Conservation (phyloP, 495 filamentous ascomycete species). For the Terfezia boudieri region DNA sequence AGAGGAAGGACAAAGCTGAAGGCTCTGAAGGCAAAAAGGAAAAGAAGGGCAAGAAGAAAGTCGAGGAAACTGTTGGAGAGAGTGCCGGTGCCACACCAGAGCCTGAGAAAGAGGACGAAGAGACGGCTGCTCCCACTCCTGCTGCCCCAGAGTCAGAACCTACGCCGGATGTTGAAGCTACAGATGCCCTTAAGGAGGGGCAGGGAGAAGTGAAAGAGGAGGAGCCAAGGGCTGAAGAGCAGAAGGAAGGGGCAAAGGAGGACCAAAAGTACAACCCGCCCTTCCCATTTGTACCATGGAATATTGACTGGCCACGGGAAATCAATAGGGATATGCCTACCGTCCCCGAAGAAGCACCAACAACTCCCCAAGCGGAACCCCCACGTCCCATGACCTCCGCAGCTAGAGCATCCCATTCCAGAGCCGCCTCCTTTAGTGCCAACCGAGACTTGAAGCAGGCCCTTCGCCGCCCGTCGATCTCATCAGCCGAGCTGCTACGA, state of each 20-base stretch:
- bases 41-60: not conserved
- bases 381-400: slow-evolving; percentile 29
- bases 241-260: not conserved
- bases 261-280: slow-evolving; percentile 19
- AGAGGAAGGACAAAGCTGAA: slow-evolving; percentile 4
- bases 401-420: slow-evolving; percentile 44
- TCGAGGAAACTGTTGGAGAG: not conserved
- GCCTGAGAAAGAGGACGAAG: slow-evolving; percentile 2
- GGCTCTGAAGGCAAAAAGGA: not conserved
- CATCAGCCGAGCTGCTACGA: slow-evolving; percentile 25
- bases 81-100: slow-evolving; percentile 4
- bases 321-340: not conserved
- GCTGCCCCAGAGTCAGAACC: too few species aligned
- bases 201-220: not conserved
- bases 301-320: not conserved
- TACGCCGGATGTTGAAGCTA: too few species aligned
- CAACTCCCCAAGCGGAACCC: not conserved
- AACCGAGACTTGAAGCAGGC: slow-evolving; percentile 8
- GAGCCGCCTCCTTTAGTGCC: slow-evolving; percentile 29
- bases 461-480: slow-evolving; percentile 18
- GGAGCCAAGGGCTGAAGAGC: not conserved
- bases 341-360: not conserved
- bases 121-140: slow-evolving; percentile 16
- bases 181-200: not conserved
- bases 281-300: slow-evolving; percentile 13